A percentile compares a stretch with the other conserved stretches of the same genome.
Conservation (phyloP, 768 basidiomycete species). For the Tricholomella constricta region DNA sequence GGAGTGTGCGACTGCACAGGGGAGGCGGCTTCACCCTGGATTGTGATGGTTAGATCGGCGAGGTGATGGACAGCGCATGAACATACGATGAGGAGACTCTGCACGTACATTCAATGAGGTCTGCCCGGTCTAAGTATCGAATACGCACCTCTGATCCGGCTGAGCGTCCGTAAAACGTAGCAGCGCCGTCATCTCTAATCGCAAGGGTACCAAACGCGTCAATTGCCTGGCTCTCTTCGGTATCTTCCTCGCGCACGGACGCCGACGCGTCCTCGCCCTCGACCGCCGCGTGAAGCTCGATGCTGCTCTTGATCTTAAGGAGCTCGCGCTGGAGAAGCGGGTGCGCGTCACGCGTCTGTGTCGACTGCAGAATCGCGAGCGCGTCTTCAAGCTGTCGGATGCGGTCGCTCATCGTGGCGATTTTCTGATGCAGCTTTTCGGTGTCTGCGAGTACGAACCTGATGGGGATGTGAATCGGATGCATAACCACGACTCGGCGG, state of each 20-base stretch:
- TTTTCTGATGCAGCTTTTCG: conserved; percentile 68
- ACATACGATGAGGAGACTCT: conserved; percentile 62
- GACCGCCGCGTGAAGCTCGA: conserved; percentile 65
- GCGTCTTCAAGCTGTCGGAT: conserved; percentile 75
- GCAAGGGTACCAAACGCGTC: conserved; percentile 73
- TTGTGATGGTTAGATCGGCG: not conserved
- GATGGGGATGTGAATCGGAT: not conserved
- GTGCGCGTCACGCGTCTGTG: conserved; percentile 52
- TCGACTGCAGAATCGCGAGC: conserved; percentile 54
- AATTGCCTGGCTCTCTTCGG: conserved; percentile 52
- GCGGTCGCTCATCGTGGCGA: conserved; percentile 66
- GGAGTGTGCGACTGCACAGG: not conserved
- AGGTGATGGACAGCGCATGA: not conserved
- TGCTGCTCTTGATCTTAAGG: conserved; percentile 64
- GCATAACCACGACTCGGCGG: not conserved
- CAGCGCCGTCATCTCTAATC: conserved; percentile 66
- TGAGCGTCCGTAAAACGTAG: conserved; percentile 73
- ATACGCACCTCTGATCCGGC: conserved; percentile 68
- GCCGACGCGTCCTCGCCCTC: conserved; percentile 35
- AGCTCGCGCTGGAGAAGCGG: conserved; percentile 62
- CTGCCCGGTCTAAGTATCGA: not conserved
- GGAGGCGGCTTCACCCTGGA: conserved; percentile 38
- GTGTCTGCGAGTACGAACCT: conserved; percentile 77
- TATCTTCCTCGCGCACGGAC: conserved; percentile 23
- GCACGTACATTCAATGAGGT: conserved; percentile 3